Conservation (phyloP, 441 rosid genomes). For the Syzygium malaccense region DNA sequence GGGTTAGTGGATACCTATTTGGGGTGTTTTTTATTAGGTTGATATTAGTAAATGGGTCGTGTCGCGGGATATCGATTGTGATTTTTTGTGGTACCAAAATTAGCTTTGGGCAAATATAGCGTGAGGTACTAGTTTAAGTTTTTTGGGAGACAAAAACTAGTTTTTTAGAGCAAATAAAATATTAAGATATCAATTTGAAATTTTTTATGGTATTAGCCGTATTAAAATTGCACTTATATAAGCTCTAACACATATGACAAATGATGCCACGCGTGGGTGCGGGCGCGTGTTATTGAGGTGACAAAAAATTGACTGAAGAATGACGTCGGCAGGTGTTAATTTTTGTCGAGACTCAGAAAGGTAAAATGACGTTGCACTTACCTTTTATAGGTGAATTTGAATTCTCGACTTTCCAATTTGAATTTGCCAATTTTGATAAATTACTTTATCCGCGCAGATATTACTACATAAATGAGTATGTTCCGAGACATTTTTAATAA, state of each 20-base stretch:
- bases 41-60: rapidly evolving
- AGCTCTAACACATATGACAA: background rate
- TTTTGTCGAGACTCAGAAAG: background rate
- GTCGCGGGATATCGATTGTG: rapidly evolving
- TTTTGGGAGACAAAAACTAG: background rate
- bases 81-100: background rate
- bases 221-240: too few relatives aligned
- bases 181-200: background rate
- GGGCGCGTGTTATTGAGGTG: background rate
- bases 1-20: rapidly evolving
- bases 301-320: background rate
- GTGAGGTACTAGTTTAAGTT: rapidly evolving
- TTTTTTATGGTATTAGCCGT: background rate
- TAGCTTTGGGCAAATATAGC: background rate
- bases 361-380: background rate
- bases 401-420: background rate
- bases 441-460: too few relatives aligned
- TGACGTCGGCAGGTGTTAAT: background rate
- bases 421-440: too few relatives aligned
- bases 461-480: too few relatives aligned
- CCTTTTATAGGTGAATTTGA: background rate
- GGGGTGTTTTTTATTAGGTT: background rate
- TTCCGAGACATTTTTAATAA: too few relatives aligned
- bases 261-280: background rate
- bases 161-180: background rate